Evolutionary conservation across 345 rosid genomes (phyloP).

Genomic region (Eucalyptus tenuipes): DNA sequence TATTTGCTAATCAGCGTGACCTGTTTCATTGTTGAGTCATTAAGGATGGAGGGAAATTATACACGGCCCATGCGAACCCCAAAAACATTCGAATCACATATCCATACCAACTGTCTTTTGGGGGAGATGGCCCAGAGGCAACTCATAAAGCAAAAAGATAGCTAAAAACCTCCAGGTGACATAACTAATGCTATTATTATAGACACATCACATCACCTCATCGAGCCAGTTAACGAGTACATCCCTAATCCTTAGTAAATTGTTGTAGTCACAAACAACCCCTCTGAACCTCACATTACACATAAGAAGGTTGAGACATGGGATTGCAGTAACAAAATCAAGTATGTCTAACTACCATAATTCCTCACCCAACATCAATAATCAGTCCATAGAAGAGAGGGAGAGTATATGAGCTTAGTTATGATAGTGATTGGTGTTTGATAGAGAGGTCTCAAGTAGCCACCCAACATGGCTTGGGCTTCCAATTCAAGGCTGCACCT

Average conservation of each 20-base stretch:
- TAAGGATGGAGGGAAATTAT: neutral
- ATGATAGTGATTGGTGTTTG: neutral
- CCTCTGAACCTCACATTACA: neutral
- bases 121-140: neutral
- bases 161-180: neutral
- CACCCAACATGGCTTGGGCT: neutral
- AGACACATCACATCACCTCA: neutral
- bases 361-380: neutral
- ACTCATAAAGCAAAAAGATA: neutral
- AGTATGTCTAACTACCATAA: neutral
- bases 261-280: neutral
- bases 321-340: neutral
- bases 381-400: neutral
- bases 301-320: neutral
- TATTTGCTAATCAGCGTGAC: neutral
- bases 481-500: slow-evolving; percentile 24
- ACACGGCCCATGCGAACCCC: too few species aligned
- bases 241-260: neutral
- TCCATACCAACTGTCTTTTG: neutral
- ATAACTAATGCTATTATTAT: neutral
- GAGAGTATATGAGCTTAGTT: neutral
- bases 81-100: neutral
- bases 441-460: neutral
- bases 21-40: neutral
- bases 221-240: neutral